Conservation (phyloP, 2,329 filamentous ascomycete genomes). For the Nothopassalora personata region DNA sequence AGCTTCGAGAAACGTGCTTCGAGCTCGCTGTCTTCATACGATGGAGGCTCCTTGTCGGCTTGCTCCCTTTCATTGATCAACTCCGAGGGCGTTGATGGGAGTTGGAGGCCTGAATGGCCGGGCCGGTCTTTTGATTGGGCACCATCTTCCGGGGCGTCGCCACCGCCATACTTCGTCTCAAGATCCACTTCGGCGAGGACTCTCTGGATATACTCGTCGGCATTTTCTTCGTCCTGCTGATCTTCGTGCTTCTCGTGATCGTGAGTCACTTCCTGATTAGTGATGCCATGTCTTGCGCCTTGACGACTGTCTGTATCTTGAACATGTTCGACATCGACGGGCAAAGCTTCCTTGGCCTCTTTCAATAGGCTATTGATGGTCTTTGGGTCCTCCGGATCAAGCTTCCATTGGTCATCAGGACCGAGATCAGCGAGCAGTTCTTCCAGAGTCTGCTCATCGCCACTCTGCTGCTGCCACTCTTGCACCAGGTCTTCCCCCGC, state of each 20-base stretch:
- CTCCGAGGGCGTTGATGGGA: slow-evolving; percentile 32
- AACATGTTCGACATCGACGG: slow-evolving; percentile 23
- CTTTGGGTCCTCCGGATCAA: slow-evolving; percentile 37
- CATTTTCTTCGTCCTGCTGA: slow-evolving; percentile 35
- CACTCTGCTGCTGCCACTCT: slow-evolving; percentile 33
- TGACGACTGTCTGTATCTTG: not conserved
- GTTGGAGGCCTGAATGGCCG: slow-evolving; percentile 10
- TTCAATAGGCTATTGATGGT: slow-evolving; percentile 38
- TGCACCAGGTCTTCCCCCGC: slow-evolving; percentile 21
- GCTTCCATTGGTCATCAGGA: slow-evolving; percentile 36
- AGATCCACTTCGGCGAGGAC: slow-evolving; percentile 45
- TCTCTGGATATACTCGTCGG: slow-evolving; percentile 43
- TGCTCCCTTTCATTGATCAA: slow-evolving; percentile 13
- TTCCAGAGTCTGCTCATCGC: slow-evolving; percentile 44
- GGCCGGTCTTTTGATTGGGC: slow-evolving; percentile 8
- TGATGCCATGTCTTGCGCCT: not conserved
- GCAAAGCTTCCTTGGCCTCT: slow-evolving; percentile 39
- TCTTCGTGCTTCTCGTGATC: slow-evolving; percentile 22
- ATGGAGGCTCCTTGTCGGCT: slow-evolving; percentile 22
- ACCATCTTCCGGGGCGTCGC: slow-evolving; percentile 1
- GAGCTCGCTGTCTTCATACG: slow-evolving; percentile 40
- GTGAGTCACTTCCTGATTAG: slow-evolving; percentile 10
- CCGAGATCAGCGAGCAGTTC: slow-evolving; percentile 42
- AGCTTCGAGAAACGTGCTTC: slow-evolving; percentile 43
- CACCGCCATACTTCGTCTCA: slow-evolving; percentile 36